Evolutionary conservation across 768 basidiomycete species (phyloP).

Genomic region (Cystobasidium onofrii): DNA sequence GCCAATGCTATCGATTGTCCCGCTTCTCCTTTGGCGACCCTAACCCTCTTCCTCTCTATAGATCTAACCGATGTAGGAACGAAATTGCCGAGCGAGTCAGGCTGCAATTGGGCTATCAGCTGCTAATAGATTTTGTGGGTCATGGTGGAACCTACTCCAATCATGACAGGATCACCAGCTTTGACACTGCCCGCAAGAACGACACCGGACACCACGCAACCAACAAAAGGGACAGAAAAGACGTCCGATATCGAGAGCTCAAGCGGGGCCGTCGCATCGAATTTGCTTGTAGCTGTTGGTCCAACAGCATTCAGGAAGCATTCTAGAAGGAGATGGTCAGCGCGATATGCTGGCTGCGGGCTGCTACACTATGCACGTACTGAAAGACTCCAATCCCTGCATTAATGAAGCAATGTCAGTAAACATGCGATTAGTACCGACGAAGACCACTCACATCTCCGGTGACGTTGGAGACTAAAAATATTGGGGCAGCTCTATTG

Average conservation of each 20-base stretch:
- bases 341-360: not conserved
- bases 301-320: constrained; percentile 30
- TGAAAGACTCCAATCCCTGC: constrained; percentile 28
- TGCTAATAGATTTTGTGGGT: no score
- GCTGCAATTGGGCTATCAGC: constrained; percentile 52
- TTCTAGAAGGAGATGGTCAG: not conserved
- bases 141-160: constrained; percentile 61
- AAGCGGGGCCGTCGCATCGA: constrained; percentile 41
- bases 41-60: constrained; percentile 88
- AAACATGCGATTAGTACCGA: not conserved
- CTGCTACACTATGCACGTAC: not conserved
- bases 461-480: constrained; percentile 31
- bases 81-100: constrained; percentile 85
- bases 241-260: constrained; percentile 47
- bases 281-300: constrained; percentile 29
- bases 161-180: constrained; percentile 9
- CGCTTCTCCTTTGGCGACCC: constrained; percentile 76
- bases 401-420: not conserved
- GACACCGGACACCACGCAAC: constrained; percentile 42
- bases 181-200: constrained; percentile 43
- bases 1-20: constrained; percentile 93
- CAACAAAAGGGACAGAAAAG: constrained; percentile 45
- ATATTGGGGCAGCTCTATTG: constrained; percentile 14
- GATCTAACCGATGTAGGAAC: constrained; percentile 69
- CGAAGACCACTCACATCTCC: constrained; percentile 53